Conservation (phyloP, 2,329 filamentous ascomycete genomes). For the Fonsecaea pugnacius region DNA sequence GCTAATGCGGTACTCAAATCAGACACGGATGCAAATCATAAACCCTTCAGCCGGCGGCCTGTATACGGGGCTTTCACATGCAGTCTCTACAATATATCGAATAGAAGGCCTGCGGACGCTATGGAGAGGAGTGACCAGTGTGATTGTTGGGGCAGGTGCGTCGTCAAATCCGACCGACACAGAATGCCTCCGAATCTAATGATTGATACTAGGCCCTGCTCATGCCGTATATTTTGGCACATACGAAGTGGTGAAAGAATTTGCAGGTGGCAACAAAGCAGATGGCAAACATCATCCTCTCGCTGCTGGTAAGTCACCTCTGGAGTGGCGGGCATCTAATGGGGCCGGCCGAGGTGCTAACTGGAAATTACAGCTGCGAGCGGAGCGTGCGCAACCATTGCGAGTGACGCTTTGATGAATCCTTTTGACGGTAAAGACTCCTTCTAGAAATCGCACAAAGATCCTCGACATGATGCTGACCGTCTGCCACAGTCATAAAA, state of each 20-base stretch:
- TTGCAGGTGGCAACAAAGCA: constrained; percentile 87
- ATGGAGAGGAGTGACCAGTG: constrained; percentile 96
- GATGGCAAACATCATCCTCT: constrained; percentile 85
- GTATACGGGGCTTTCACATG: constrained; percentile 88
- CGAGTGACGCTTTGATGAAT: constrained; percentile 98
- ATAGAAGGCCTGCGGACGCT: constrained; percentile 87
- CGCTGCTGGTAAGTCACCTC: constrained; percentile 72
- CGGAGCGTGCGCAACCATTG: constrained; percentile 92
- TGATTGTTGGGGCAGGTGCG: constrained; percentile 90
- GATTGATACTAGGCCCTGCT: constrained; percentile 71
- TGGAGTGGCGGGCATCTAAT: background rate
- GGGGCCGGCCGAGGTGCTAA: constrained; percentile 43
- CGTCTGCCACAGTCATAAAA: constrained; percentile 76
- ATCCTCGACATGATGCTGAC: constrained; percentile 30
- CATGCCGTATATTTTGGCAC: constrained; percentile 99
- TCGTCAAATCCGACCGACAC: constrained; percentile 10
- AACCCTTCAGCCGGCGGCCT: constrained; percentile 79
- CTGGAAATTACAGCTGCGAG: constrained; percentile 69
- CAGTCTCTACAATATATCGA: constrained; percentile 87
- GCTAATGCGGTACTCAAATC: constrained; percentile 30
- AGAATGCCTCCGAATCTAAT: constrained; percentile 35
- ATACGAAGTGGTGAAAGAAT: constrained; percentile 94
- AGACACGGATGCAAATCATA: constrained; percentile 98
- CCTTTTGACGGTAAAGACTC: constrained; percentile 83
- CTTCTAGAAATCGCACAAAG: background rate